A percentile compares a stretch with the other conserved stretches of the same genome.
Evolutionary conservation across 2,329 filamentous ascomycete species (phyloP).

Genomic region (Scedosporium boydii): DNA sequence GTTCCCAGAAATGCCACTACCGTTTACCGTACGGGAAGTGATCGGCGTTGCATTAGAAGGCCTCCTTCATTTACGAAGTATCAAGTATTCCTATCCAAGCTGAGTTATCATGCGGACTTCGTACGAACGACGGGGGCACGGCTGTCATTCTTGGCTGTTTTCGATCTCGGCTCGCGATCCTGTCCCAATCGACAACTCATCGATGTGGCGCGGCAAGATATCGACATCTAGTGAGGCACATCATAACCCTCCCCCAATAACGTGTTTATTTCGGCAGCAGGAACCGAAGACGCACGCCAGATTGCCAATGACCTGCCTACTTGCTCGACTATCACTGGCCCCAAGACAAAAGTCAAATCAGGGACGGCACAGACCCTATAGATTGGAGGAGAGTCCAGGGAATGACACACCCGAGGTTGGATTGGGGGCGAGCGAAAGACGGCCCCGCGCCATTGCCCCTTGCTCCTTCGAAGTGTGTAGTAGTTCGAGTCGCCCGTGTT

Average conservation of each 20-base stretch:
- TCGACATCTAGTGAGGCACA: neutral
- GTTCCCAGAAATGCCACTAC: too few species aligned
- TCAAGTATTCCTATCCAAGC: too few species aligned
- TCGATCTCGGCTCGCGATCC: neutral
- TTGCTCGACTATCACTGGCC: neutral
- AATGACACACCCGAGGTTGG: neutral
- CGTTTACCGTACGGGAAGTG: too few species aligned
- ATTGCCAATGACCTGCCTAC: neutral
- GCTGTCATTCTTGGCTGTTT: neutral
- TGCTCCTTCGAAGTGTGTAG: too few species aligned
- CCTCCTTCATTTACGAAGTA: too few species aligned
- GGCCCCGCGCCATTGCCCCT: neutral
- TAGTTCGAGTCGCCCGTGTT: neutral
- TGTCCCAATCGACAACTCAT: neutral
- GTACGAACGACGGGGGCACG: neutral
- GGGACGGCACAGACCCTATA: neutral
- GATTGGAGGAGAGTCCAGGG: neutral
- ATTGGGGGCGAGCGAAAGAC: neutral
- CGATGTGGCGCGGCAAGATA: neutral
- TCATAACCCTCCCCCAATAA: neutral
- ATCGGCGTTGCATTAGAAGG: too few species aligned
- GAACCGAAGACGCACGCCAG: constrained; percentile 1
- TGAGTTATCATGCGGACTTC: neutral
- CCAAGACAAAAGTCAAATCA: neutral
- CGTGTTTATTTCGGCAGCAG: neutral